phyloP scores from a whole-genome alignment of 345 rosid species.

The Passiflora organensis region DNA sequence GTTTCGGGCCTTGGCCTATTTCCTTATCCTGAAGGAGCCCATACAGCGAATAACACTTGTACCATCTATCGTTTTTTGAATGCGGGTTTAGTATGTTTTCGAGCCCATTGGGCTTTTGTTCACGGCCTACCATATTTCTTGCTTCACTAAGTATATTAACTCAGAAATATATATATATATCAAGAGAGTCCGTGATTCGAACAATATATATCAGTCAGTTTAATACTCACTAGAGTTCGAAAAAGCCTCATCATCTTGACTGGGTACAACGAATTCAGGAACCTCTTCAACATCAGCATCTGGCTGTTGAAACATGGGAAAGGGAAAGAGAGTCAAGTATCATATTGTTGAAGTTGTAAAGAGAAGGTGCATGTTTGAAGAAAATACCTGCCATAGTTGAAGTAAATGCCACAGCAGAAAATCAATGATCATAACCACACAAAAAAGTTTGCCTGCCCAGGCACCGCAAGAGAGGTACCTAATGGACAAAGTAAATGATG shows the following conservation, averaged over 20 bases:
- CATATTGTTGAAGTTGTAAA: neutral
- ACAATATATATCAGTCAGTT: neutral
- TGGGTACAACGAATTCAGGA: constrained; percentile 37
- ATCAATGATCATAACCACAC: constrained; percentile 89
- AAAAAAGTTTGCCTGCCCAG: constrained; percentile 92
- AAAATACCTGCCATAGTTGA: constrained; percentile 53
- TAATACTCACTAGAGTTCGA: neutral
- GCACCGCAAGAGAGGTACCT: constrained; percentile 89
- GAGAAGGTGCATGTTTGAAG: neutral
- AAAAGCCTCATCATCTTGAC: constrained; percentile 15
- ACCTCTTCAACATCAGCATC: constrained; percentile 69
- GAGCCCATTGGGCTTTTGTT: neutral
- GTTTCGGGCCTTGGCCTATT: no score
- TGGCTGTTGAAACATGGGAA: constrained; percentile 45
- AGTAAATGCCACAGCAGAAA: constrained; percentile 66
- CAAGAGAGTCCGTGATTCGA: neutral
- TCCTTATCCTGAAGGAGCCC: no score
- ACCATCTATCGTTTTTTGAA: no score
- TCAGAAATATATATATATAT: neutral
- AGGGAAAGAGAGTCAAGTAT: neutral
- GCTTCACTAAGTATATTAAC: neutral
- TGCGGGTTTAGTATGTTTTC: neutral
- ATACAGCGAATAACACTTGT: no score
- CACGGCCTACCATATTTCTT: neutral
- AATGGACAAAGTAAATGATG: constrained; percentile 5